Base-by-base conservation (phyloP, 495 filamentous ascomycete species). In the Rostrohypoxylon terebratum region DNA sequence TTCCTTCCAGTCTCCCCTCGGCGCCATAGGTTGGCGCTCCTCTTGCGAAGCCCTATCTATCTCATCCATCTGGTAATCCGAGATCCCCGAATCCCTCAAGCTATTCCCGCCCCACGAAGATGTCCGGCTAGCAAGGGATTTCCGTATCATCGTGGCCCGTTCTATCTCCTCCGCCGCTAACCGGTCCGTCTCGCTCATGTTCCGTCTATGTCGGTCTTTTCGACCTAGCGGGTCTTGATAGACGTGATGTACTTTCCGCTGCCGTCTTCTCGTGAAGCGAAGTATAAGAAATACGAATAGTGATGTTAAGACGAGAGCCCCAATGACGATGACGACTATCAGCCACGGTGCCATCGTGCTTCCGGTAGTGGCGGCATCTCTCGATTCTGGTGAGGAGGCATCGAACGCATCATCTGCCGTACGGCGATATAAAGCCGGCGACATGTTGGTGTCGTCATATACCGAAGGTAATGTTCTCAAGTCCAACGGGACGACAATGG, bases 61-160 rank as follows among this genome's bases (percentile, higher is more conserved):
- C 13, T 54, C 64, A 3, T 68, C 54, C 38, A 59, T 23, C 21
- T 38, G 33, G 11, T 63, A 63, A 7, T 53, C 48, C 42, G 67
- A 51, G 2, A 33, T 38, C 2, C 48, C 11, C 0, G 58, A 45
- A 0, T 13, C 25, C 28, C 47, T 58, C 1, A 42, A 38, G 53
- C 28, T 74, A 8, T 18, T 42, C 11, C n/a, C 34, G 18, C 34
- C 55, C 31, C 74, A 65, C 25, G 71, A 69, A 14, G 75, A 79
- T 0, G 77, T 78, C 23, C 84, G 79, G 14, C 68, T 81, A 18
- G 81, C 82, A 1, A 85, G 72, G 0, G 84, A 86, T 67, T 86
- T 86, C 25, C 82, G 78, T 59, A 86, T 86, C 74, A 86, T 84
- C 51, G 64, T 72, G 9, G 68, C 73, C 16, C 84, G 71, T 63